Percentiles rank a stretch among this genome's conserved stretches.
These are phyloP conservation scores for Colletotrichum higginsianum DNA, from an alignment of 2,329 filamentous ascomycete species.

Conservation along the genomic window DNA sequence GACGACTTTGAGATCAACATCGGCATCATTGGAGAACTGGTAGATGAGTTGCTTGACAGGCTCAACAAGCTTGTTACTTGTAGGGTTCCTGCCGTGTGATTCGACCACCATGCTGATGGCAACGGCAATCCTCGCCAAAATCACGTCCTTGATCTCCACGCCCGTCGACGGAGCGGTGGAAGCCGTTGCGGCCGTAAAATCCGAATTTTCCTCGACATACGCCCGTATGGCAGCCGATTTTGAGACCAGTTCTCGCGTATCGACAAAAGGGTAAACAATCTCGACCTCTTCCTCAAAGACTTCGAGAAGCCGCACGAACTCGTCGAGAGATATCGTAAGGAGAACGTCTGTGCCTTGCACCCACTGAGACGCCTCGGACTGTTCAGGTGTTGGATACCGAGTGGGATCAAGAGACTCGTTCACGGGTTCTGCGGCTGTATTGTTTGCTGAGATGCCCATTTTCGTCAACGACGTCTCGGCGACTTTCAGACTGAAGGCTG, in stretches of 20 bases:
- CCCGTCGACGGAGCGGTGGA: not conserved
- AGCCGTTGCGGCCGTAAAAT: not conserved
- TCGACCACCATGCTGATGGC: conserved; percentile 53
- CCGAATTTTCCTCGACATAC: conserved; percentile 41
- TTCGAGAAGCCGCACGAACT: conserved; percentile 51
- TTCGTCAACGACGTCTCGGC: conserved; percentile 53
- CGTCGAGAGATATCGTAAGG: conserved; percentile 38
- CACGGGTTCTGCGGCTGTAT: conserved; percentile 32
- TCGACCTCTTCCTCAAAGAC: conserved; percentile 58
- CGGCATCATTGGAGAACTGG: conserved; percentile 44
- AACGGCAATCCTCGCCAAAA: conserved; percentile 52
- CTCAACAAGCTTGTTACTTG: conserved; percentile 48
- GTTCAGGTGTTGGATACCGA: conserved; percentile 24
- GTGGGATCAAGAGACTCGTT: conserved; percentile 48
- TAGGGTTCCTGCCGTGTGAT: conserved; percentile 49
- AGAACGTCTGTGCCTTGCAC: conserved; percentile 27
- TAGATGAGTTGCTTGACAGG: conserved; percentile 46
- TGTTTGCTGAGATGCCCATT: conserved; percentile 51
- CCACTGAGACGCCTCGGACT: conserved; percentile 22
- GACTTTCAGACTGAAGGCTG: conserved; percentile 53
- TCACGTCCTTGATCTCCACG: conserved; percentile 48
- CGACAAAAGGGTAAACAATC: conserved; percentile 53
- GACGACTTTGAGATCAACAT: conserved; percentile 52
- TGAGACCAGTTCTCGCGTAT: conserved; percentile 48
- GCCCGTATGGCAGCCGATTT: conserved; percentile 48